Evolutionary conservation across 495 filamentous ascomycete genomes (phyloP), one percentile per base, ranked within the genome.

Genomic region (Talaromyces nanjingensis): DNA sequence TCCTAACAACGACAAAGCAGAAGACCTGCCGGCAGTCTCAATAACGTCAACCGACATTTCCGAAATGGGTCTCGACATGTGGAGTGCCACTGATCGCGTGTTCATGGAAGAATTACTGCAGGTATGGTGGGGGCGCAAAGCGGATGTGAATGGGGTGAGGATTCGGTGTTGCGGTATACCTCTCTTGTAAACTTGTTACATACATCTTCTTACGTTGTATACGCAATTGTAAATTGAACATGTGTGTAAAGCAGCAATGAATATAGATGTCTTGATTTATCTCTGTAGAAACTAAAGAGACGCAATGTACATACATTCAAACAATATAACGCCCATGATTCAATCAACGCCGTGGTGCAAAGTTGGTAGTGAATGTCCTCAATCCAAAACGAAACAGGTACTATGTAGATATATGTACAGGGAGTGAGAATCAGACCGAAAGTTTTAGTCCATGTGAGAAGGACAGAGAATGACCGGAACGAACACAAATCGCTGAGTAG

Each of bases 51-150:
- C 91, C 24, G 91, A 92, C 65, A 79, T 97, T 68, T 79, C 79
- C 57, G 77, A 85, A 55, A 92, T 96, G 89, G 91, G 92, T 0
- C 82, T 97, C 29, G 92, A 97, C 70, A 80, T 87, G 0, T 97
- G 92, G 92, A 96, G 90, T 71, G 82, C 85, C 53, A 76, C 82
- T 29, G 92, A 97, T 72, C 83, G 86, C 42, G 74, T 81, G 18
- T 96, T 96, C 69, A 83, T 92, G 6, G 76, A 82, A 69, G 87
- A 91, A 65, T 72, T 91, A 52, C 77, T 87, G 63, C 76, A 68
- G 63, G 72, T 87, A 58, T 96, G 91, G 76, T 96, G 92, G 78
- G 86, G 82, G 11, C 77, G 89, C 27, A 75, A 79, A 45, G 90
- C 89, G 3, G 76, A 82, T 63, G 87, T 96, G 3, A 83, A 90